Evolutionary conservation across 805 yeast species (phyloP).

Genomic region (Nakazawaea ernobii): DNA sequence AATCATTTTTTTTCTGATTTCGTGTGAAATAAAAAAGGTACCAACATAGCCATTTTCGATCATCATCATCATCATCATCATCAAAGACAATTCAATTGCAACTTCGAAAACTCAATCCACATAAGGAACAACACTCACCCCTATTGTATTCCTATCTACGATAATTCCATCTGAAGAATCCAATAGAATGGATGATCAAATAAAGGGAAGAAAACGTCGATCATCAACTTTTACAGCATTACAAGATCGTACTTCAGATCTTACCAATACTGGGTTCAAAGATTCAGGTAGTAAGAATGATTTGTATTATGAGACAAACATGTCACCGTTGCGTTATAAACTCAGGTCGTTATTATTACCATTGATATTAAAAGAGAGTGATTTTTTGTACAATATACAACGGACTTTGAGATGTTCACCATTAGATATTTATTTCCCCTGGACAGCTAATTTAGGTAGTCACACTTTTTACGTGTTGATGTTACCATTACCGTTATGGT

Average conservation of each 20-base stretch:
- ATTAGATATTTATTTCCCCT: conserved; percentile 73
- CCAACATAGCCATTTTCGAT: too few relatives aligned
- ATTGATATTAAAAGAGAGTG: conserved; percentile 59
- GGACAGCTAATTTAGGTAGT: conserved; percentile 85
- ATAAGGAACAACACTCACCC: too few relatives aligned
- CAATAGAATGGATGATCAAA: not conserved
- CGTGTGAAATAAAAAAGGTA: too few relatives aligned
- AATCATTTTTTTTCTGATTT: too few relatives aligned
- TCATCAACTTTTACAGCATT: conserved; percentile 3
- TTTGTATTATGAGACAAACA: conserved; percentile 55
- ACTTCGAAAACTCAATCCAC: too few relatives aligned
- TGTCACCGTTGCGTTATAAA: conserved; percentile 50
- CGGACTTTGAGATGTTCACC: conserved; percentile 35
- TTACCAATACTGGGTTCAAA: conserved; percentile 3
- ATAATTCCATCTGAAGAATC: too few relatives aligned
- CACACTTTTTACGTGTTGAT: conserved; percentile 90
- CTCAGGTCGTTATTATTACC: conserved; percentile 52
- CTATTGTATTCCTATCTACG: too few relatives aligned
- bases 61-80: too few relatives aligned
- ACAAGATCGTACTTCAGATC: conserved; percentile 4
- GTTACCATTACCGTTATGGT: conserved; percentile 83
- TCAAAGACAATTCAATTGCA: too few relatives aligned
- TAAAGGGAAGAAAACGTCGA: not conserved
- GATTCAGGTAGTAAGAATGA: conserved; percentile 66
- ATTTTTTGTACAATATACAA: conserved; percentile 54